Base-by-base conservation (phyloP, 192 early-diverging fungal genomes). In the Coemansia sp. region DNA sequence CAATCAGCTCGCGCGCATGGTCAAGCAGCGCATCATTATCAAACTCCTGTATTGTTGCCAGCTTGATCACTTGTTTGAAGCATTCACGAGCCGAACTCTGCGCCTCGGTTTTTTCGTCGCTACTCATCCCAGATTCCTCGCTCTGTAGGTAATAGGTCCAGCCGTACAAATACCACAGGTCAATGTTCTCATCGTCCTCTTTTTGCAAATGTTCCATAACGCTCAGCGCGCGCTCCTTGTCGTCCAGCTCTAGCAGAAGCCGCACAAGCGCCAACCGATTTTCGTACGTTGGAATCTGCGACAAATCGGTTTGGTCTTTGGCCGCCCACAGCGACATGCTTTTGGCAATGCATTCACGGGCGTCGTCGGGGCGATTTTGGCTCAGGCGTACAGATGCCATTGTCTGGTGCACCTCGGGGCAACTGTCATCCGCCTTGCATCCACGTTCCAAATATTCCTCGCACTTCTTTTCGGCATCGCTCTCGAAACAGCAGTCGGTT, bases 401-500 rank as follows among this genome's bases (percentile, higher is more conserved):
- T 6, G 88, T 87, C 57, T 91, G 91, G 71, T 90, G 87, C 22
- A 90, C 85, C 62, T 97, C 93, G 10, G 92, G 86, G 55, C 84
- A 88, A 3, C 57, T 57, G 10, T 87, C 85, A 61, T 90, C 88
- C 12, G 85, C 60, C 26, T 79, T 43, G n/a, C 82, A 45, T 0
- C 92, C 94, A 15, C 80, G 77, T 34, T 78, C 53, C 50, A 93
- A 66, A 58, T 81, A 88, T 42, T 80, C 58, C 52, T 92, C 89
- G 62, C 36, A 39, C 36, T n/a, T 81, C 50, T 83, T 71, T 73
- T 97, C 96, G 4, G 96, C 96, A 17, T 92, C 83, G 6, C 83
- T 82, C 44, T 93, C 90, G n/a, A 94, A 95, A 64, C 96, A 99
- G 69, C 90, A 94, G 64, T 99, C 96, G 0, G 97, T 97, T 73